These are phyloP conservation scores for Pseudocohnilembus persalinus DNA, from an alignment of 169 alveolate genomes.

Conservation along the genomic window DNA sequence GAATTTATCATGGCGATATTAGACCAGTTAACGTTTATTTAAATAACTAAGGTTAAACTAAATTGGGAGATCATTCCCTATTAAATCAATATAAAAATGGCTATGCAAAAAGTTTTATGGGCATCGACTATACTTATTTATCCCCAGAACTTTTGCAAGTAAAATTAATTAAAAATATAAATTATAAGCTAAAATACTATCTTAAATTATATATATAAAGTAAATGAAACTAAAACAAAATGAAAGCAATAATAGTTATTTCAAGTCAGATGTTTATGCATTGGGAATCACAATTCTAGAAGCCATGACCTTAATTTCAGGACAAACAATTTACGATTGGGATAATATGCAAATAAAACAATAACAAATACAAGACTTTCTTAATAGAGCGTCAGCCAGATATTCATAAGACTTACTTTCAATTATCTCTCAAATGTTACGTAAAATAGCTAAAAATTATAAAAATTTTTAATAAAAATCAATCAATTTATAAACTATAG, in stretches of 20 bases:
- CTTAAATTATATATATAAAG: neutral
- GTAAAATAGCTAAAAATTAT: neutral
- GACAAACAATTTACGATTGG: neutral
- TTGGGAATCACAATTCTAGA: slow-evolving; percentile 25
- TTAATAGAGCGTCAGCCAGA: neutral
- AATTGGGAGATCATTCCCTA: slow-evolving; percentile 17
- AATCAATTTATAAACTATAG: too few species aligned
- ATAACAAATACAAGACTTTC: neutral
- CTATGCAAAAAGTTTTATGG: neutral
- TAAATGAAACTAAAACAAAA: neutral
- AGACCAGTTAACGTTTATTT: slow-evolving; percentile 14
- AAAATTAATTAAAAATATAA: too few species aligned
- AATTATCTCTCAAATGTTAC: neutral
- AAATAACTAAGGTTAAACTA: neutral
- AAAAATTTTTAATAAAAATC: too few species aligned
- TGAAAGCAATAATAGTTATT: neutral
- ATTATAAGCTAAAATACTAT: too few species aligned
- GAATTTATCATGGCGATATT: slow-evolving; percentile 15
- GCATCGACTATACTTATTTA: neutral
- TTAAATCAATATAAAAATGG: neutral
- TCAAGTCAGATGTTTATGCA: slow-evolving; percentile 7
- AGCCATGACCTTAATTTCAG: slow-evolving; percentile 8
- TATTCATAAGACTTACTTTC: neutral
- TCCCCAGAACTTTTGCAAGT: slow-evolving; percentile 7
- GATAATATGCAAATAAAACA: neutral